A percentile compares a stretch with the other conserved stretches of the same genome.
Evolutionary conservation across 257 asterid species (phyloP).

Genomic region (Catharanthus roseus): DNA sequence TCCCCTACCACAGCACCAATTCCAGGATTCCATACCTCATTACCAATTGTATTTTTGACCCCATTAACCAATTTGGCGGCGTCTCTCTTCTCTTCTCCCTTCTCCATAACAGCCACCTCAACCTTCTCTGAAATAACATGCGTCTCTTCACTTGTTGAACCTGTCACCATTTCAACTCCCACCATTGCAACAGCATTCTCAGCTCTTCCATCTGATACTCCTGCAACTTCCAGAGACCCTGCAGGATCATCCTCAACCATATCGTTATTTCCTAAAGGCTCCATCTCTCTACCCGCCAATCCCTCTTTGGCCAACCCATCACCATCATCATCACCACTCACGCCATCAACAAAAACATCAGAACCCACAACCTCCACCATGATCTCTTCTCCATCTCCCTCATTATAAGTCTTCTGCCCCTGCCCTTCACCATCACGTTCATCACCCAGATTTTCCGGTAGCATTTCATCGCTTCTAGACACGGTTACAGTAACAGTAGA

Average conservation of each 20-base stretch:
- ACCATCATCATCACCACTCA: constrained; percentile 31
- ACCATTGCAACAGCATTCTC: constrained; percentile 13
- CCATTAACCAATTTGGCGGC: constrained; percentile 20
- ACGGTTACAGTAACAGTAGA: constrained; percentile 31
- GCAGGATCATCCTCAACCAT: constrained; percentile 15
- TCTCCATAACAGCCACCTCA: constrained; percentile 1
- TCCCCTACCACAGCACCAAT: constrained; percentile 19
- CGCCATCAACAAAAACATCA: constrained; percentile 74
- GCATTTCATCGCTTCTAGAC: constrained; percentile 28
- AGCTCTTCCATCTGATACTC: constrained; percentile 20
- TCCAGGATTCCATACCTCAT: constrained; percentile 38
- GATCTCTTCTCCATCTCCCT: constrained; percentile 55
- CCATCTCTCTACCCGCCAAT: constrained; percentile 8
- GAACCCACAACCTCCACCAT: constrained; percentile 89
- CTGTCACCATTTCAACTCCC: constrained; percentile 8
- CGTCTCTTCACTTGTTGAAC: constrained; percentile 14
- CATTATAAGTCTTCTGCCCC: constrained; percentile 36
- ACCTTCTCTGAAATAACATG: constrained; percentile 23
- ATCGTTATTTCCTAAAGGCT: constrained; percentile 3
- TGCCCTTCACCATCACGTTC: constrained; percentile 28
- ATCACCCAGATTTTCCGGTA: constrained; percentile 26
- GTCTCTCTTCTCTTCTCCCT: constrained; percentile 9
- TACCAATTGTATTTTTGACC: constrained; percentile 18
- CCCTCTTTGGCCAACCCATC: constrained; percentile 28
- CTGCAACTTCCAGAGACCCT: constrained; percentile 24